phyloP scores from a whole-genome alignment of 768 basidiomycete genomes.

The Nevesoporus exiguus region DNA sequence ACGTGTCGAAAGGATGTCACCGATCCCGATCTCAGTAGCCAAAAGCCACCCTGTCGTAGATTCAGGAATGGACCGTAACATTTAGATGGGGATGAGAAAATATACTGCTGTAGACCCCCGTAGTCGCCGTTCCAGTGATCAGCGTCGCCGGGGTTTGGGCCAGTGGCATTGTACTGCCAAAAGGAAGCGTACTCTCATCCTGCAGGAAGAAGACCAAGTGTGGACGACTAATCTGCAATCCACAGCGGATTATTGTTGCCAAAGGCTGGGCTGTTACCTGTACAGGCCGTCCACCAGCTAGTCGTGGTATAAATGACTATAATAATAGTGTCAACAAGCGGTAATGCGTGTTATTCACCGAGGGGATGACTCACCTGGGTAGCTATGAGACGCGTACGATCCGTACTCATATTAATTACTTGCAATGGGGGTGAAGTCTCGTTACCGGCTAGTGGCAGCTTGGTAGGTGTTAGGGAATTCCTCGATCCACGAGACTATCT shows the following conservation, averaged over 20 bases:
- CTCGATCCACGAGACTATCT: conserved; percentile 60
- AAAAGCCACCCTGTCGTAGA: conserved; percentile 16
- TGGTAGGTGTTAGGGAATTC: conserved; percentile 64
- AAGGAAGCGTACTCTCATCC: conserved; percentile 56
- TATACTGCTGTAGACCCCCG: conserved; percentile 39
- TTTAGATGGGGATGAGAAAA: neutral
- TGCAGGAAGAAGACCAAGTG: conserved; percentile 52
- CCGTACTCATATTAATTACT: no score
- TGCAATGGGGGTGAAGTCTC: neutral
- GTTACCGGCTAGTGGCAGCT: conserved; percentile 43
- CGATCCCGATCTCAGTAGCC: conserved; percentile 1
- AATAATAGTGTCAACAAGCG: neutral
- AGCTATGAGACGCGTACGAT: neutral
- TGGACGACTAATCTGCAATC: conserved; percentile 53
- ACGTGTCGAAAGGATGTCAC: no score
- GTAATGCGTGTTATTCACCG: neutral
- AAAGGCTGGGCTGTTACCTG: conserved; percentile 54
- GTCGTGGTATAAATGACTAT: conserved; percentile 62
- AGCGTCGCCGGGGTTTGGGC: conserved; percentile 55
- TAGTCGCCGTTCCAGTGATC: conserved; percentile 54
- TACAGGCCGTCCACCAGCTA: conserved; percentile 67
- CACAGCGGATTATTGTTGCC: conserved; percentile 52
- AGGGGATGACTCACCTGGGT: conserved; percentile 33
- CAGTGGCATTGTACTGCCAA: conserved; percentile 59
- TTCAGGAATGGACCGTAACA: neutral